Base-by-base conservation (phyloP, 2,329 filamentous ascomycete species). In the Coniochaeta sp. region DNA sequence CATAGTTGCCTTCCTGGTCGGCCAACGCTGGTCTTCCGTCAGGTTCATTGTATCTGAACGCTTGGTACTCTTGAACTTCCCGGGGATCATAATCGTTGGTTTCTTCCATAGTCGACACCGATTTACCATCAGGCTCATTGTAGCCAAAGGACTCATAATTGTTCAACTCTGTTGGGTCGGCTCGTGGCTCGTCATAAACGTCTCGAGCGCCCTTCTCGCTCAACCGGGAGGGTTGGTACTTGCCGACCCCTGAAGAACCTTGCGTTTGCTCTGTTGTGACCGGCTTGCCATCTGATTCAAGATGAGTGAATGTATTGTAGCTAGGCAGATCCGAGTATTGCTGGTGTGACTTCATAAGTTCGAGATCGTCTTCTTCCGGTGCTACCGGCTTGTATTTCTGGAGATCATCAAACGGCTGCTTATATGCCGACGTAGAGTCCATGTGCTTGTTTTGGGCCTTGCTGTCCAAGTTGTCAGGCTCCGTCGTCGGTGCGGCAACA, bases 391-490 rank as follows among this genome's bases (percentile, higher is more conserved):
- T 50, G 63, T 81, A 80, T 61, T 74, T 70, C 60, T 71, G 64
- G 52, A 79, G 64, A 61, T 80, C 77, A 38, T 56, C 54, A 24
- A 38, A 56, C 33, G n/a, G 31, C 17, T 7, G 54, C 31, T 22
- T 17, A 7, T 56, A 31, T 56, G 31, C 24, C 14, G 54, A 5
- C 12, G 54, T 17, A 6, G 11, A n/a, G 47, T 17, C 47, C 11
- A 72, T 70, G 44, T 76, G 76, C 60, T 73, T 71, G 47, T 68
- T 60, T 59, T 70, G 63, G 58, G 72, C 72, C 14, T 74, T 65
- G 54, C 70, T 72, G 3, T 17, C 38, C n/a, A 40, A 11, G 38
- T 9, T 40, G 38, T 40, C 38, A 54, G 43, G 11, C 19, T 11
- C 9, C 5, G 43, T 11, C 43, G 43, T 12, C 43, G 19, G 11